These are phyloP conservation scores for Aulographum hederae DNA, from an alignment of 2,329 filamentous ascomycete species.

Conservation along the genomic window DNA sequence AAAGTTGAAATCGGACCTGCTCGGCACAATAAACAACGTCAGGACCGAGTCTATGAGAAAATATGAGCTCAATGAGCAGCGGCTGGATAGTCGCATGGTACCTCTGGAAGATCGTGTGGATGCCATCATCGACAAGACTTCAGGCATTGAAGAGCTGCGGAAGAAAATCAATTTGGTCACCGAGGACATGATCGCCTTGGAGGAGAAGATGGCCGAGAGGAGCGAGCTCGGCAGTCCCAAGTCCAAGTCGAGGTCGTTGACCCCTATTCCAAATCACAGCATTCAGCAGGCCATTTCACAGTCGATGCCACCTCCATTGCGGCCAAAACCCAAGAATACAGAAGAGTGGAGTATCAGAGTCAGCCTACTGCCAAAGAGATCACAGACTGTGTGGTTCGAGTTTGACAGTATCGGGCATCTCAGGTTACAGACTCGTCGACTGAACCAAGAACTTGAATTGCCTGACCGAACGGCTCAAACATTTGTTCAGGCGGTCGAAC, in stretches of 20 bases:
- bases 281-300: constrained; percentile 14
- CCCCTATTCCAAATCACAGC: constrained; percentile 11
- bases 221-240: neutral
- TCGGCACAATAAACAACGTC: constrained; percentile 1
- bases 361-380: constrained; percentile 18
- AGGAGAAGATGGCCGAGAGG: neutral
- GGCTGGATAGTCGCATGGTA: neutral
- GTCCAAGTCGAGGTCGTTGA: constrained; percentile 7
- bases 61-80: constrained; percentile 5
- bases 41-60: constrained; percentile 4
- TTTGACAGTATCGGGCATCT: constrained; percentile 18
- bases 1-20: constrained; percentile 1
- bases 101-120: neutral
- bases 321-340: constrained; percentile 12
- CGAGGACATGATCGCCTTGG: neutral
- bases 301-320: constrained; percentile 20
- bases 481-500: constrained; percentile 18
- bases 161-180: neutral
- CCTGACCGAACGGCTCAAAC: constrained; percentile 17
- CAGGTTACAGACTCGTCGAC: constrained; percentile 18
- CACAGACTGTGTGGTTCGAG: constrained; percentile 18
- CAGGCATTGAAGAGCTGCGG: neutral
- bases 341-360: constrained; percentile 18
- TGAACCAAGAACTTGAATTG: constrained; percentile 19
- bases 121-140: neutral